Percentiles rank a stretch among this genome's conserved stretches.
These are phyloP conservation scores for Sarcocystis neurona DNA, from an alignment of 169 alveolate genomes.

Conservation along the genomic window DNA sequence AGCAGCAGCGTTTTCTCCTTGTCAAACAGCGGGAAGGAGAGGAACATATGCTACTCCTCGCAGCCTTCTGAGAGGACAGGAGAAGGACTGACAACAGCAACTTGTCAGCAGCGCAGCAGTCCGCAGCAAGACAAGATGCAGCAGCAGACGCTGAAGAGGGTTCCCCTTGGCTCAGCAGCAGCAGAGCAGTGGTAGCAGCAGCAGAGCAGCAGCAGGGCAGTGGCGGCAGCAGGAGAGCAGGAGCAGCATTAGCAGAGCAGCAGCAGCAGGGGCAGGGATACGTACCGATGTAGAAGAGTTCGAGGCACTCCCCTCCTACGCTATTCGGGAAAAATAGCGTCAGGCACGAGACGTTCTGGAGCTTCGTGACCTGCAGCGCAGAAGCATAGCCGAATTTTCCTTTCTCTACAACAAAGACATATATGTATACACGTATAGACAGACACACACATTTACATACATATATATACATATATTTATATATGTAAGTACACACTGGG, in stretches of 20 bases:
- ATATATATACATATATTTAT: no score
- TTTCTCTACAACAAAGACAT: not conserved
- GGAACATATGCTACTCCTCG: no score
- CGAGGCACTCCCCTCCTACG: constrained; percentile 69
- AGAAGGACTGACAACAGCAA: no score
- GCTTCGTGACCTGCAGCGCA: constrained; percentile 69
- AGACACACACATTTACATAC: not conserved
- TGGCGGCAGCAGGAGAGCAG: not conserved
- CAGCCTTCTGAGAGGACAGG: no score
- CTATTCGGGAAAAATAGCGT: constrained; percentile 73
- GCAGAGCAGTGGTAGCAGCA: no score
- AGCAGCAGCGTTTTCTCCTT: no score
- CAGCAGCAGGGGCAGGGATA: not conserved
- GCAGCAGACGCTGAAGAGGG: no score
- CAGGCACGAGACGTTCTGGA: constrained; percentile 73
- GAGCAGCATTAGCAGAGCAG: not conserved
- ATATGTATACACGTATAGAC: not conserved
- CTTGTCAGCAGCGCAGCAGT: no score
- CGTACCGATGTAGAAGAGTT: constrained; percentile 47
- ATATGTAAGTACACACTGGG: not conserved
- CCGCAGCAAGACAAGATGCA: no score
- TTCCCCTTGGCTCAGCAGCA: no score
- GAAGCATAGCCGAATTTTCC: not conserved
- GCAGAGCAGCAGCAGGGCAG: no score
- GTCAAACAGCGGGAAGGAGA: no score